phyloP scores from a whole-genome alignment of 805 yeast species.

The Scheffersomyces stipitis region DNA sequence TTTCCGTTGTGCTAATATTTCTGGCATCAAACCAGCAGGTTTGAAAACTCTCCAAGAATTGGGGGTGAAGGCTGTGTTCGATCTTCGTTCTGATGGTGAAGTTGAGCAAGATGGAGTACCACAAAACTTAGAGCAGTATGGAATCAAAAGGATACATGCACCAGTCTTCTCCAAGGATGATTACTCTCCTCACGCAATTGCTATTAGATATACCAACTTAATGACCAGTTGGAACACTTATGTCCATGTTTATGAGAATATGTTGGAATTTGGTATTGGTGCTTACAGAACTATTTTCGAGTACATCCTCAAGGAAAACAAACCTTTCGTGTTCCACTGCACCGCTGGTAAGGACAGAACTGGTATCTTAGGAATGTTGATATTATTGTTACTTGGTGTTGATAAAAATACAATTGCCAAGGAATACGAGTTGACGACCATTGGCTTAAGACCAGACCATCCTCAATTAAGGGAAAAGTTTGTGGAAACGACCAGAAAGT shows the following conservation, averaged over 20 bases:
- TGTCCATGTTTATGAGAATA: slow-evolving; percentile 59
- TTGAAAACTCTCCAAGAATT: slow-evolving; percentile 36
- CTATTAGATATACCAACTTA: slow-evolving; percentile 52
- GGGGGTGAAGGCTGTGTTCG: slow-evolving; percentile 58
- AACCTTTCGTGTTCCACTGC: slow-evolving; percentile 65
- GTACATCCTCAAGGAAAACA: slow-evolving; percentile 53
- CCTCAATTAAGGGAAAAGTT: slow-evolving; percentile 37
- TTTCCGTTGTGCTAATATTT: slow-evolving; percentile 65
- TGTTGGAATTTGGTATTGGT: slow-evolving; percentile 49
- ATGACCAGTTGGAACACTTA: slow-evolving; percentile 63
- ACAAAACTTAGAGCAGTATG: slow-evolving; percentile 33
- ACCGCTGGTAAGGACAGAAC: slow-evolving; percentile 89
- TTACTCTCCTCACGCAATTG: slow-evolving; percentile 65
- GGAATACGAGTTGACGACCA: slow-evolving; percentile 74
- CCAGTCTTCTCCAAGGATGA: slow-evolving; percentile 58
- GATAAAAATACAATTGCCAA: slow-evolving; percentile 63
- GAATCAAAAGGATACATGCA: slow-evolving; percentile 48
- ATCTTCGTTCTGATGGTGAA: slow-evolving; percentile 66
- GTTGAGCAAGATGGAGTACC: slow-evolving; percentile 47
- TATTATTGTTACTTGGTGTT: slow-evolving; percentile 63
- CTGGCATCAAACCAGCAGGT: slow-evolving; percentile 54
- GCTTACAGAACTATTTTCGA: slow-evolving; percentile 52
- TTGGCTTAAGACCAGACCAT: slow-evolving; percentile 58
- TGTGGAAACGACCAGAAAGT: slow-evolving; percentile 26
- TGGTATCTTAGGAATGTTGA: slow-evolving; percentile 69